Percentiles rank a stretch among this genome's conserved stretches.
Evolutionary conservation across 495 filamentous ascomycete species (phyloP).

Genomic region (Xylaria curta): DNA sequence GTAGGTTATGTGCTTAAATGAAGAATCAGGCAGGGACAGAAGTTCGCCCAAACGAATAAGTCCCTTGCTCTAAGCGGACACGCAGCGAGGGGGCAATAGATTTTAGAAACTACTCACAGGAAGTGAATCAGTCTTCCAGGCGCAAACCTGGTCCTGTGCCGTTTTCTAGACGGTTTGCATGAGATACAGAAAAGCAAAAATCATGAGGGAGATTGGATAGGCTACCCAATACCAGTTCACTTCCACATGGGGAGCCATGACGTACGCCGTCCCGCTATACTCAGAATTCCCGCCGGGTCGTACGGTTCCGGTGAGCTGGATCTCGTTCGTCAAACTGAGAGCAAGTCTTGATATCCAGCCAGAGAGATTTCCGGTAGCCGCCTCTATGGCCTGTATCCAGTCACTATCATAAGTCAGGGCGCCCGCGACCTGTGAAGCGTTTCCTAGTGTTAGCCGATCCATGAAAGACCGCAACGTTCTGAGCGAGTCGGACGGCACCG

Average conservation of each 20-base stretch:
- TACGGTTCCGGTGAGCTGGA: slow-evolving; percentile 39
- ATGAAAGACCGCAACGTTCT: slow-evolving; percentile 40
- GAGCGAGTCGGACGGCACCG: slow-evolving; percentile 40
- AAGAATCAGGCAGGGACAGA: background rate
- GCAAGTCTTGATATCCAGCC: slow-evolving; percentile 43
- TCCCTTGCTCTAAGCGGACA: background rate
- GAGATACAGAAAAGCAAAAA: slow-evolving; percentile 44
- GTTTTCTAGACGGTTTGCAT: slow-evolving; percentile 42
- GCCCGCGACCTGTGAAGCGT: slow-evolving; percentile 34
- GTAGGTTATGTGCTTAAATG: background rate
- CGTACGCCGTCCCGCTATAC: slow-evolving; percentile 41
- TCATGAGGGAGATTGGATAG: slow-evolving; percentile 45
- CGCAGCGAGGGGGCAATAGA: background rate
- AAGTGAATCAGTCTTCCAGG: slow-evolving; percentile 46
- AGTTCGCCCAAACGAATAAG: background rate
- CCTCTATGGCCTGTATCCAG: slow-evolving; percentile 48
- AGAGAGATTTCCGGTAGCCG: slow-evolving; percentile 36
- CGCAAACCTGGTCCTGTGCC: slow-evolving; percentile 42
- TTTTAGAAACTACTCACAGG: slow-evolving; percentile 27
- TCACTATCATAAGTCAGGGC: slow-evolving; percentile 44
- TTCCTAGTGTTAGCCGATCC: slow-evolving; percentile 37
- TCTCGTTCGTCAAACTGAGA: slow-evolving; percentile 42
- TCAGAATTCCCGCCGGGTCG: background rate
- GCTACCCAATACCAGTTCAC: slow-evolving; percentile 49
- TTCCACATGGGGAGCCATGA: slow-evolving; percentile 39